Base-by-base conservation (phyloP, 2,329 filamentous ascomycete genomes). In the Exophiala xenobiotica region DNA sequence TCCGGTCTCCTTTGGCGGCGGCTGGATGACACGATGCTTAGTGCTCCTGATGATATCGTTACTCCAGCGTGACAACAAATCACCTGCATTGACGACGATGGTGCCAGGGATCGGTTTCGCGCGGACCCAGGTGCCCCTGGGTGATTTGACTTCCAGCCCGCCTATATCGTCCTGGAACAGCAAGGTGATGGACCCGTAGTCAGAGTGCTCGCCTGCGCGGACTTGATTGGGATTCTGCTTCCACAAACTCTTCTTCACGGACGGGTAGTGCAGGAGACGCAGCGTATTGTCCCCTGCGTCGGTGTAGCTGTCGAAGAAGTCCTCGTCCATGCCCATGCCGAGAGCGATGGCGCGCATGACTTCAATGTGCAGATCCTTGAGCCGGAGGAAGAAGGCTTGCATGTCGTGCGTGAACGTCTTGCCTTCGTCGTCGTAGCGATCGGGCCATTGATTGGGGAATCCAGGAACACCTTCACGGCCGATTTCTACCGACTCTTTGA, bases 21-120 rank as follows among this genome's bases (percentile, higher is more conserved):
- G 91, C 71, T 96, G 88, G 4, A 96, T 88, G 1, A 96, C 91
- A 8, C 90, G 83, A 69, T 96, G 91, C 54, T 90, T 82, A 3
- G 91, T 96, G 65, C 87, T 92, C 73, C 87, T 90, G 72, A 96
- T 95, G 3, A 81, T 87, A 64, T 95, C 89, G 65, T 96, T 96
- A 58, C 87, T 89, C 91, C 90, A 96, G 46, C 90, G 78, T 1
- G 88, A 86, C 43, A 96, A 74, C 60, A 96, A 67, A 66, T 96
- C 91, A 1, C 90, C 91, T 0, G 90, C 90, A 64, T 96, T 96
- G 58, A 96, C 81, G 8, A 96, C 88, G 33, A 93, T 86, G 0
- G 89, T 90, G 48, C 83, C 85, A 27, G 83, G 76, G 53, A 95
- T 92, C 0, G 91, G 90, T 5, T 81, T 89, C 1, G 88, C 91